A percentile compares a stretch with the other conserved stretches of the same genome.
phyloP scores from a whole-genome alignment of 306 rosid genomes.

The Begonia peltatifolia region DNA sequence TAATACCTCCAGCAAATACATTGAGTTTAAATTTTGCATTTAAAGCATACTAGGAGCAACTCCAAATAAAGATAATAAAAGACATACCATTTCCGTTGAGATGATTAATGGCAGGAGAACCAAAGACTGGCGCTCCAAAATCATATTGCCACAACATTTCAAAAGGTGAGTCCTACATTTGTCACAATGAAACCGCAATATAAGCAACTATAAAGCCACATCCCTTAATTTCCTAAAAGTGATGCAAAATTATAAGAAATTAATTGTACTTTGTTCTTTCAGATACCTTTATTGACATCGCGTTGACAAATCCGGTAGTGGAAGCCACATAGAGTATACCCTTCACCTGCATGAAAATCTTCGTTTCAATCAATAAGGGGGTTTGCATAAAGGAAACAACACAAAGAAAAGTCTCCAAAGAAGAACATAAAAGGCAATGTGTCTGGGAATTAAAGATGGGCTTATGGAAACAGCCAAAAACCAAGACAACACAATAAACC shows the following conservation, averaged over 20 bases:
- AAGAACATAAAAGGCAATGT: no score
- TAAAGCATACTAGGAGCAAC: background rate
- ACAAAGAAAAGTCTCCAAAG: no score
- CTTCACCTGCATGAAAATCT: slow-evolving; percentile 33
- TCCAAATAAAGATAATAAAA: slow-evolving; percentile 4
- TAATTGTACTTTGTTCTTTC: no score
- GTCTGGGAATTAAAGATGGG: no score
- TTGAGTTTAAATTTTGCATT: background rate
- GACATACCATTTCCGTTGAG: slow-evolving; percentile 43
- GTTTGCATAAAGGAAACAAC: no score
- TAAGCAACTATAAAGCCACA: no score
- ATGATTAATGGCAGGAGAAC: slow-evolving; percentile 44
- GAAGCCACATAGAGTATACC: slow-evolving; percentile 69
- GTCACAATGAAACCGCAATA: slow-evolving; percentile 2
- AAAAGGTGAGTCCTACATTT: slow-evolving; percentile 50
- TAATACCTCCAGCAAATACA: background rate
- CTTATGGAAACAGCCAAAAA: no score
- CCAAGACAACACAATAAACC: no score
- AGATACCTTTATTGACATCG: slow-evolving; percentile 39
- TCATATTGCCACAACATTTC: slow-evolving; percentile 49
- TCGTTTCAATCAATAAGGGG: background rate
- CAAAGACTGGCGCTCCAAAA: slow-evolving; percentile 72
- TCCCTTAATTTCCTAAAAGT: background rate
- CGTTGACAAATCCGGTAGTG: slow-evolving; percentile 64
- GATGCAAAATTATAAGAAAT: slow-evolving; percentile 3